A percentile compares a stretch with the other conserved stretches of the same genome.
phyloP scores from a whole-genome alignment of 2,329 filamentous ascomycete genomes.

The Fusarium graminum region DNA sequence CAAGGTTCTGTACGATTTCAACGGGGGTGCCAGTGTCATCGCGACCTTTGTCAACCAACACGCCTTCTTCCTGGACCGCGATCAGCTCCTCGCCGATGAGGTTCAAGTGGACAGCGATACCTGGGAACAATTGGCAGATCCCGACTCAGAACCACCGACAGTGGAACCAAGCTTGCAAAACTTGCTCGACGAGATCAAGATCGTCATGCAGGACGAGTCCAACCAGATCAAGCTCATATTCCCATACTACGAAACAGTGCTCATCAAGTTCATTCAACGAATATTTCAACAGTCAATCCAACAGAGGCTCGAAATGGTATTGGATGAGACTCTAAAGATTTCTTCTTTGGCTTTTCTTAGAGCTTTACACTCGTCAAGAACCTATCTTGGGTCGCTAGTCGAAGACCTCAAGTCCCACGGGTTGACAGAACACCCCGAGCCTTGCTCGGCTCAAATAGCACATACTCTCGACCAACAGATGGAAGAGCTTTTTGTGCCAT shows the following conservation, averaged over 20 bases:
- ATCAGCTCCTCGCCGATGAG: slow-evolving; percentile 90
- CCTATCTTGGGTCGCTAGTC: slow-evolving; percentile 87
- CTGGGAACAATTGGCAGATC: slow-evolving; percentile 94
- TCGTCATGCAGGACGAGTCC: slow-evolving; percentile 97
- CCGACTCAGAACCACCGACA: slow-evolving; percentile 89
- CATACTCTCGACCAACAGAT: slow-evolving; percentile 79
- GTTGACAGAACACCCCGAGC: slow-evolving; percentile 93
- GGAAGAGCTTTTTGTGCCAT: slow-evolving; percentile 81
- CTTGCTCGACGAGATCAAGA: slow-evolving; percentile 91
- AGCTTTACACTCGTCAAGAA: slow-evolving; percentile 89
- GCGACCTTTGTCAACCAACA: slow-evolving; percentile 98
- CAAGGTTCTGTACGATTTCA: slow-evolving; percentile 94
- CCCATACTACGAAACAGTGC: slow-evolving; percentile 93
- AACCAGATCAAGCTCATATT: slow-evolving; percentile 97
- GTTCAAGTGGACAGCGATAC: slow-evolving; percentile 79
- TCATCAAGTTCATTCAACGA: slow-evolving; percentile 92
- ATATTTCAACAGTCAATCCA: slow-evolving; percentile 99
- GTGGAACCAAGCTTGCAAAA: slow-evolving; percentile 94
- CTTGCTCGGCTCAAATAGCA: slow-evolving; percentile 86
- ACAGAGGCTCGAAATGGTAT: slow-evolving; percentile 92
- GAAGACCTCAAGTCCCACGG: slow-evolving; percentile 96
- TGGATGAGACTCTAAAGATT: slow-evolving; percentile 92
- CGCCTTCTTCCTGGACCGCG: slow-evolving; percentile 98
- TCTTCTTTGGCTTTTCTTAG: slow-evolving; percentile 93
- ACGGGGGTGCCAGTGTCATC: slow-evolving; percentile 94